Percentiles rank a stretch among this genome's conserved stretches.
Conservation (phyloP, 1,139 yeast genomes). For the Candida buenavistaensis region DNA sequence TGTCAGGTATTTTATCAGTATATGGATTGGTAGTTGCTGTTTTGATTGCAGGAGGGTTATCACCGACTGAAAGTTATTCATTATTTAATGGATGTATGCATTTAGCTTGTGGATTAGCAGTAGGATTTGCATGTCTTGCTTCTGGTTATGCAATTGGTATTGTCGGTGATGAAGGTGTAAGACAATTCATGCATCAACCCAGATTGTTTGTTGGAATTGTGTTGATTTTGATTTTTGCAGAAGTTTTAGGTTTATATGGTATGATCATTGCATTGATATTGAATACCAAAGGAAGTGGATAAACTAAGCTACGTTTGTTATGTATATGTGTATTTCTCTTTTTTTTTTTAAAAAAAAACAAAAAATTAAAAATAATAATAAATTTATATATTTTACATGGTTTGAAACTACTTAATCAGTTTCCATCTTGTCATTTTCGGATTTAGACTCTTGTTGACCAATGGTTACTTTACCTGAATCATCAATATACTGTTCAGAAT, state of each 20-base stretch:
- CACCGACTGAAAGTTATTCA: constrained; percentile 75
- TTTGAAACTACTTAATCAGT: too few species aligned
- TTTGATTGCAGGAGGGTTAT: constrained; percentile 87
- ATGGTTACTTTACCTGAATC: constrained; percentile 66
- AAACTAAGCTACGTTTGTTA: not conserved
- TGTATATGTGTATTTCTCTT: not conserved
- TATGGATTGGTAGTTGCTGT: constrained; percentile 97
- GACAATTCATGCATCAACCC: constrained; percentile 96
- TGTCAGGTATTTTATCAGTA: constrained; percentile 97
- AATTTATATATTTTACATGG: not conserved
- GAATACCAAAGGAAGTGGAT: constrained; percentile 80
- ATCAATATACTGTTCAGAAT: constrained; percentile 67
- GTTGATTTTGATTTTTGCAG: constrained; percentile 95
- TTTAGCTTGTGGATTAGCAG: constrained; percentile 91
- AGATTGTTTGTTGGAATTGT: constrained; percentile 97
- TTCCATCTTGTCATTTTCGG: constrained; percentile 49
- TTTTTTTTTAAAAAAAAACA: constrained; percentile 1
- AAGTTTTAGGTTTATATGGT: constrained; percentile 96
- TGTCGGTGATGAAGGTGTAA: constrained; percentile 98
- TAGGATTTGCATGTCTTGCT: constrained; percentile 94
- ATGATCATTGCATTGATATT: constrained; percentile 88
- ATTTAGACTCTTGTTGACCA: constrained; percentile 24
- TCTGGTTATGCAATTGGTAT: constrained; percentile 99
- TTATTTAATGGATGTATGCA: constrained; percentile 96
- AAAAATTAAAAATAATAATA: not conserved